Evolutionary conservation across 108 stramenopile genomes (phyloP).

Genomic region (Nannochloropsis salina): DNA sequence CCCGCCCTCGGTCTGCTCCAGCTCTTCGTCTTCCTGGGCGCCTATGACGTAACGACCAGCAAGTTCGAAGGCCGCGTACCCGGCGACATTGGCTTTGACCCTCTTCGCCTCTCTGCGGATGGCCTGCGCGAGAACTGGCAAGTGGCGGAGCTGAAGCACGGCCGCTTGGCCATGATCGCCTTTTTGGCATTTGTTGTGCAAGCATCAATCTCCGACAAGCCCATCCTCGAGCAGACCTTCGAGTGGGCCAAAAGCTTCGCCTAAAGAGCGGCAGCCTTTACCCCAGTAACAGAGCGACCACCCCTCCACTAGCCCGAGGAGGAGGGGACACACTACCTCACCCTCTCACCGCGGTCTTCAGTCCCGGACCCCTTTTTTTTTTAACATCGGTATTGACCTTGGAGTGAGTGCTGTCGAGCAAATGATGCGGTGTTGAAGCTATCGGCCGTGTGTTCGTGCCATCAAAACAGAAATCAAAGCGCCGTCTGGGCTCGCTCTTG

Average conservation of each 20-base stretch:
- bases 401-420: too few species aligned
- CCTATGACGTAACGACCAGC: constrained; percentile 39
- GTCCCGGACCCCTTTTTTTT: too few species aligned
- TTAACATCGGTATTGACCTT: too few species aligned
- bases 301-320: too few species aligned
- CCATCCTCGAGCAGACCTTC: constrained; percentile 47
- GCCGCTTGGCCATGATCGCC: constrained; percentile 55
- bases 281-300: too few species aligned
- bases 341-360: too few species aligned
- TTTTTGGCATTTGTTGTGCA: constrained; percentile 51
- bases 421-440: too few species aligned
- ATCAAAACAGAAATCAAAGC: too few species aligned
- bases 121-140: constrained; percentile 53
- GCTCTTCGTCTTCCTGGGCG: constrained; percentile 43
- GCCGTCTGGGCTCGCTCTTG: too few species aligned
- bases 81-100: constrained; percentile 54
- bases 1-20: constrained; percentile 41
- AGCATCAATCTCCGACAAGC: constrained; percentile 44
- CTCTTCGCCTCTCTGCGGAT: constrained; percentile 45
- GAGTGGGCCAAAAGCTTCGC: constrained; percentile 45
- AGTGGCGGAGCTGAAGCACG: constrained; percentile 53
- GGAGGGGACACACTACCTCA: too few species aligned
- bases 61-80: constrained; percentile 54
- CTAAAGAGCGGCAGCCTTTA: neutral
- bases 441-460: too few species aligned